phyloP scores from a whole-genome alignment of 768 basidiomycete genomes.

The Lanmaoa pseudosensibilis region DNA sequence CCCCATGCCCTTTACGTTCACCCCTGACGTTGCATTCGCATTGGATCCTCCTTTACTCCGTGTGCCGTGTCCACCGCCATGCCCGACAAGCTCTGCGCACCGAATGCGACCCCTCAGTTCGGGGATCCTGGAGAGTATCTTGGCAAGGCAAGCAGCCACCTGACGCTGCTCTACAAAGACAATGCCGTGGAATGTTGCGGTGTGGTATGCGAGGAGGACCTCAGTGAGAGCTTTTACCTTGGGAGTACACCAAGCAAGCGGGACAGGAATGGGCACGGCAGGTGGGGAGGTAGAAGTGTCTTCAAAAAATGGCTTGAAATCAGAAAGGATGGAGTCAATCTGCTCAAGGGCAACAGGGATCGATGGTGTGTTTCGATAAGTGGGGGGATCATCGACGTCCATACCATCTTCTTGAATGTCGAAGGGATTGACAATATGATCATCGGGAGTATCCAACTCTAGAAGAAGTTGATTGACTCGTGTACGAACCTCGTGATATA shows the following conservation, averaged over 20 bases:
- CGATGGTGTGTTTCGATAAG: constrained; percentile 10
- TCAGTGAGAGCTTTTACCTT: constrained; percentile 67
- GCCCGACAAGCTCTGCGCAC: constrained; percentile 70
- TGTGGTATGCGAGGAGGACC: constrained; percentile 55
- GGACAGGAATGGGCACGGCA: constrained; percentile 41
- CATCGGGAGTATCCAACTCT: constrained; percentile 25
- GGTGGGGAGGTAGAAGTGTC: constrained; percentile 27
- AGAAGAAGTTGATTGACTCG: constrained; percentile 44
- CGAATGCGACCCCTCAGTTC: constrained; percentile 56
- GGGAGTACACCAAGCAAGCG: constrained; percentile 68
- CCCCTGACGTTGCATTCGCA: constrained; percentile 23
- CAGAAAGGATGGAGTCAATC: constrained; percentile 48
- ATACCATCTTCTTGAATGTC: constrained; percentile 23
- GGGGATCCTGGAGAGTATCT: constrained; percentile 59
- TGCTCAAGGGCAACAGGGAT: constrained; percentile 47
- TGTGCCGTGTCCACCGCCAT: constrained; percentile 44
- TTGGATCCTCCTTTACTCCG: constrained; percentile 20
- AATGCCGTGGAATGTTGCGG: constrained; percentile 70
- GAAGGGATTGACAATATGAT: constrained; percentile 18
- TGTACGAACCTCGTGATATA: constrained; percentile 59
- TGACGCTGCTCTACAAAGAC: constrained; percentile 88
- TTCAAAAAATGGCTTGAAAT: constrained; percentile 43
- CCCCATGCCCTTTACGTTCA: constrained; percentile 51
- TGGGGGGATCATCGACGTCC: constrained; percentile 29
- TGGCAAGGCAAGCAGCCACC: constrained; percentile 67